Conservation (phyloP, 768 basidiomycete species). For the Rhodotorula graminis region DNA sequence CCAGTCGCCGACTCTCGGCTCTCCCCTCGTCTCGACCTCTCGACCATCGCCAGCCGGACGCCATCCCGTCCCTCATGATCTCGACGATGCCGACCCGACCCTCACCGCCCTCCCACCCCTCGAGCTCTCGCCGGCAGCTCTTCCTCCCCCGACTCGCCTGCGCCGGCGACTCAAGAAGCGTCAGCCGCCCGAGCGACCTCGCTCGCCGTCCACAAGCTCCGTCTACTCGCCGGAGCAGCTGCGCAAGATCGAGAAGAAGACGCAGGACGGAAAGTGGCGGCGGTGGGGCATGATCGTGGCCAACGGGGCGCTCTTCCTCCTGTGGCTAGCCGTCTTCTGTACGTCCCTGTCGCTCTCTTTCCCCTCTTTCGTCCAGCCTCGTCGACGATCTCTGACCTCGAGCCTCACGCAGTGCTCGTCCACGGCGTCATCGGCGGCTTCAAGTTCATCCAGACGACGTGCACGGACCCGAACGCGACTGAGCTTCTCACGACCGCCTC, state of each 20-base stretch:
- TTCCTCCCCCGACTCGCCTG: background rate
- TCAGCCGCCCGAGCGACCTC: no score
- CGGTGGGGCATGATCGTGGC: background rate
- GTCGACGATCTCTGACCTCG: no score
- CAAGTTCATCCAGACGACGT: constrained; percentile 14
- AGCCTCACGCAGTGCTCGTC: constrained; percentile 1
- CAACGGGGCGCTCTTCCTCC: background rate
- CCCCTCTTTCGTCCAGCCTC: no score
- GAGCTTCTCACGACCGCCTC: background rate
- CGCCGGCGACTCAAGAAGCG: background rate
- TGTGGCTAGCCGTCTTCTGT: constrained; percentile 17
- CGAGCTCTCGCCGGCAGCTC: background rate
- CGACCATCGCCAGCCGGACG: no score
- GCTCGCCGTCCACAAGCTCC: background rate
- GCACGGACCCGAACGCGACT: constrained; percentile 9
- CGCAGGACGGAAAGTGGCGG: background rate
- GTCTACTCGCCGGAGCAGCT: background rate
- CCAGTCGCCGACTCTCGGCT: background rate
- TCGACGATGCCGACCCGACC: background rate
- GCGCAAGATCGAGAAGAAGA: background rate
- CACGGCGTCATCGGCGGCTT: background rate
- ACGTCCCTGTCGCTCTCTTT: background rate
- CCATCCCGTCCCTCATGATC: no score
- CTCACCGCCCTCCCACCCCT: background rate
- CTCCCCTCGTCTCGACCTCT: background rate